Base-by-base conservation (phyloP, 2,329 filamentous ascomycete species). In the Pestalotiopsis fici region DNA sequence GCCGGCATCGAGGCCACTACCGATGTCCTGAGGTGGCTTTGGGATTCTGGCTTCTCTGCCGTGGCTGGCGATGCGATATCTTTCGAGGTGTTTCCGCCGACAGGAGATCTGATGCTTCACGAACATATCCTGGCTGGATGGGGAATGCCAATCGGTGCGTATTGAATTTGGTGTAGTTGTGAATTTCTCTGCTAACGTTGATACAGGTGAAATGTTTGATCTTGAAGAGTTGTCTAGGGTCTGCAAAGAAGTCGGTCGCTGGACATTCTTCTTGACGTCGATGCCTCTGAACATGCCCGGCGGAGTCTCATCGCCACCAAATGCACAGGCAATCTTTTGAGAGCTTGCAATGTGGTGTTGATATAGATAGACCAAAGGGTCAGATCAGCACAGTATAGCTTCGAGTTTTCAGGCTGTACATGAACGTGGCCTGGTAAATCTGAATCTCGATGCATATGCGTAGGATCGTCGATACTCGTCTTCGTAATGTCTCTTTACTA, bases 31-130 rank as follows among this genome's bases (percentile, higher is more conserved):
- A 71, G 75, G 47, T 86, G 82, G 82, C 77, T 85, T 39, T 85
- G 83, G 83, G 78, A 83, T 60, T 74, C 73, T 13, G 78, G 81
- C 2, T 85, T 86, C 67, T 77, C 79, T 0, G 83, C 83, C 3
- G 82, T 85, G 6, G 84, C 83, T 12, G 79, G 81, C 3, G 80
- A 83, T 67, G 77, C 79, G 7, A 78, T 80, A 9, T 78, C 76
- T 2, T 85, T 83, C 63, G 83, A 86, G 69, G 79, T 81, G 61
- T 69, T 65, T 60, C 61, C 70, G n/a, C 43, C 60, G 11, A 31
- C 23, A 4, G 57, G 25, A 13, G 21, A 50, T 4, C 15, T 63
- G 4, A 63, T 50, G 23, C 31, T 63, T 2, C 60, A 71, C 21
- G 67, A 70, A 25, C 59, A 66, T 39, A 35, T 71, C 28, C 61